Conservation (phyloP, 768 basidiomycete species). For the Lactarius sanguifluus region DNA sequence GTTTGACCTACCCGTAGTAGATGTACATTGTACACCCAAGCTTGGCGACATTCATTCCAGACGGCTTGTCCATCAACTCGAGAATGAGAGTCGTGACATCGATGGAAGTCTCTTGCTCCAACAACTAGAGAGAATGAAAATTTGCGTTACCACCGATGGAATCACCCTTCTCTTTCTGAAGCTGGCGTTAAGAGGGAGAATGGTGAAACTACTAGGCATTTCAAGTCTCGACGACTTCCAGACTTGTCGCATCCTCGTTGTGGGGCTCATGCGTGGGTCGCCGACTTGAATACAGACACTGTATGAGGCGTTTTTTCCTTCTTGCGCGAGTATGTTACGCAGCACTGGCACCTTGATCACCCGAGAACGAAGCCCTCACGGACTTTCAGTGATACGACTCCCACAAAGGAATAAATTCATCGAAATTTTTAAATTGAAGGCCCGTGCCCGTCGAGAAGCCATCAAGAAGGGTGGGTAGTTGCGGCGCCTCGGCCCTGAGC, state of each 20-base stretch:
- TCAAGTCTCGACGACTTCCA: background rate
- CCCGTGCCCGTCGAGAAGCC: slow-evolving; percentile 1
- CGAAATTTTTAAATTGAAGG: background rate
- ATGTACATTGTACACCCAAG: background rate
- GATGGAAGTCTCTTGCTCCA: background rate
- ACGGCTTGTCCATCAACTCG: background rate
- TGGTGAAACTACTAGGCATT: background rate
- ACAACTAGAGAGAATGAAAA: background rate
- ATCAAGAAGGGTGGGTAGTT: background rate
- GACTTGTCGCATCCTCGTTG: background rate
- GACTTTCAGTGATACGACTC: slow-evolving; percentile 1
- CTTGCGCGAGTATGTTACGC: background rate
- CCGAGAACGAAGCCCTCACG: slow-evolving; percentile 4
- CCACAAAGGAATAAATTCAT: background rate
- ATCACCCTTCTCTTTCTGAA: background rate
- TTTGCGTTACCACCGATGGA: background rate
- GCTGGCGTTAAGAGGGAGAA: background rate
- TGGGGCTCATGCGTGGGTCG: background rate
- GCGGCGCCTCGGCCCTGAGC: background rate
- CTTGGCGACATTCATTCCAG: background rate
- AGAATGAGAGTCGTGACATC: background rate
- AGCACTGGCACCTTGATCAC: slow-evolving; percentile 1
- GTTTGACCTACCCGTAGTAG: background rate
- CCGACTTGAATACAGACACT: background rate
- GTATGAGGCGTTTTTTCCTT: background rate